Evolutionary conservation across 345 rosid genomes (phyloP), one percentile per base, ranked within the genome.

Genomic region (Orychophragmus violaceus): DNA sequence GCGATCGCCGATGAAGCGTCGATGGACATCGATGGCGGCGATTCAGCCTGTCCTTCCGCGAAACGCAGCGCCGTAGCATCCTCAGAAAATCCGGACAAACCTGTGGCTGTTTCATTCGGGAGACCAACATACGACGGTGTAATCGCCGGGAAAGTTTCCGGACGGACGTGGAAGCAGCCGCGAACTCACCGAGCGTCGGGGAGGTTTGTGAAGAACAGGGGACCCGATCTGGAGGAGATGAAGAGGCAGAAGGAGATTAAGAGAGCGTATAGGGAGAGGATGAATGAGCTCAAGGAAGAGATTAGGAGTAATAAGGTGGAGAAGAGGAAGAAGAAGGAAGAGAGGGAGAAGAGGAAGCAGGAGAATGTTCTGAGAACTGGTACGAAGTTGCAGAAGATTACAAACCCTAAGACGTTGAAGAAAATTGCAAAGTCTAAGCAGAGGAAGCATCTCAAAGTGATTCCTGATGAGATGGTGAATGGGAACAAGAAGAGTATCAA

Each of bases 81-180:
- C 3, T 21, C 80, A 0, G 94, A 84, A 17, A 59, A 90, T 44
- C 94, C 97, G 8, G 77, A 86, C 74, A 90, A 80, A 59, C 96
- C 98, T 5, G 29, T 67, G 6, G 55, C 72, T 0, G 81, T 80
- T 3, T 29, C 77, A 2, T 68, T 82, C 24, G 97, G 85, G 13
- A 72, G 11, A 33, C 91, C 96, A 2, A 85, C 87, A 1, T 90
- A 90, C 84, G 97, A 90, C 76, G 98, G 98, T 14, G 98, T 93
- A 54, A 90, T 93, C 30, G 92, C 91, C 25, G 98, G 97, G 44
- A 89, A 58, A 78, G 98, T 83, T 3, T 93, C 97, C 0, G 97
- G 97, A 2, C 74, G 96, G 72, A 80, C 76, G 13, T 93, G 97
- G 98, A 93, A 93, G 78, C 82, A 82, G 83, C 79, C 78, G 61